Conservation (phyloP, 306 rosid species). For the Cucumis cinereus region DNA sequence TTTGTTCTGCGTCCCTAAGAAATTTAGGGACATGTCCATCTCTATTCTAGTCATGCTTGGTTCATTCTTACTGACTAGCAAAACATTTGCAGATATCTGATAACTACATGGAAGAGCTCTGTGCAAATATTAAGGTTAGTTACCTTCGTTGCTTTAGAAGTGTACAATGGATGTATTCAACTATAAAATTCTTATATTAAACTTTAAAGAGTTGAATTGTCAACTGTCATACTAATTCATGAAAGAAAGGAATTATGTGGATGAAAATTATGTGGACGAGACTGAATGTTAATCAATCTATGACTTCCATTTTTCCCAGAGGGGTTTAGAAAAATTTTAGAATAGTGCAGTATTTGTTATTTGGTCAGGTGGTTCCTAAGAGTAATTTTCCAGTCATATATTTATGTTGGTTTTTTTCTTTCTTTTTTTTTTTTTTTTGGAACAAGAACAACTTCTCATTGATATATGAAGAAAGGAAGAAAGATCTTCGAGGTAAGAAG, state of each 20-base stretch:
- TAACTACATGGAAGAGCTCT: constrained; percentile 44
- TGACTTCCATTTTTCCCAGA: background rate
- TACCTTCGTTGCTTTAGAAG: background rate
- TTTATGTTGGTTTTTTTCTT: background rate
- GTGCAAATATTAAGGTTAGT: constrained; percentile 64
- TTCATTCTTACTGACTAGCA: constrained; percentile 7
- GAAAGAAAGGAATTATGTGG: background rate
- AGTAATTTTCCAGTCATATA: background rate
- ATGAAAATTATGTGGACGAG: background rate
- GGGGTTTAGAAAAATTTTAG: background rate
- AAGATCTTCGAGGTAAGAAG: too few species aligned
- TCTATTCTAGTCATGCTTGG: background rate
- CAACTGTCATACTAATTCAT: background rate
- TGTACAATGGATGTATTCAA: background rate
- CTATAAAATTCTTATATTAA: background rate
- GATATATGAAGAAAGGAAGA: too few species aligned
- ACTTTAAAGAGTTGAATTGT: background rate
- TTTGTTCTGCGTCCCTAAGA: background rate
- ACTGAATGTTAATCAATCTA: background rate
- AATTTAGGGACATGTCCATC: background rate
- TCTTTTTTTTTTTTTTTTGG: too few species aligned
- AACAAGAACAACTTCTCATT: too few species aligned
- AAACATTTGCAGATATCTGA: constrained; percentile 40
- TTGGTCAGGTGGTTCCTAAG: background rate
- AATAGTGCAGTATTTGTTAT: background rate